Evolutionary conservation across 2,329 filamentous ascomycete species (phyloP), one percentile per base, ranked within the genome.

Genomic region (Cryphonectria parasitica): DNA sequence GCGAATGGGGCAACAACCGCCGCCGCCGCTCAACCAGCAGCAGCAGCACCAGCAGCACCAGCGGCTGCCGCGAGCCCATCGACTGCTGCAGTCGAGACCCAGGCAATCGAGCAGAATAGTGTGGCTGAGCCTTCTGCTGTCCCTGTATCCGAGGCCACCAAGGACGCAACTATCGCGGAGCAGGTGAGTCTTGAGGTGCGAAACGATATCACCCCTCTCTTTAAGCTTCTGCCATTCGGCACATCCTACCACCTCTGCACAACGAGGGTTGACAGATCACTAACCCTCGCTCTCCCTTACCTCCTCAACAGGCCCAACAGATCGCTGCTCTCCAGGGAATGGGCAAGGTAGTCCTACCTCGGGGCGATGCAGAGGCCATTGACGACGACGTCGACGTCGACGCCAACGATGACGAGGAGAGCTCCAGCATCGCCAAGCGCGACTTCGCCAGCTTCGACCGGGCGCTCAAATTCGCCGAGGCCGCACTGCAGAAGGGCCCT

Each of bases 271-370:
- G 70, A 75, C 68, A 65, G 39, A 6, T 3, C n/a, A 25, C 58
- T 61, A 39, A 43, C 61, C 36, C 36, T 39, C 11, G 6, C 61
- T 25, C 39, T 41, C 22, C 22, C 67, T 22, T 58, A 25, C 64
- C 67, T 25, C 28, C 13, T 28, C 39, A 70, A 6, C 36, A 81
- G 81, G 80, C 82, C 15, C 75, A 81, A 49, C 81, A 83, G 72
- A 83, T 84, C 67, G 78, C 82, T 62, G 76, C 78, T 22, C 80
- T 85, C 45, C 83, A 85, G 74, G 83, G 83, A 41, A 81, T 85
- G 78, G 83, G 83, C 75, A 85, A 85, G 78, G 81, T 83, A 74
- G 84, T 85, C 73, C 80, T 82, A 34, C 83, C 84, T 34, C 82
- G 84, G 15, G 73, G 71, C 22, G 68, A 69, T 1, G 52, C 62